Conservation (phyloP, 2,329 filamentous ascomycete species). For the Clathrospora elynae region DNA sequence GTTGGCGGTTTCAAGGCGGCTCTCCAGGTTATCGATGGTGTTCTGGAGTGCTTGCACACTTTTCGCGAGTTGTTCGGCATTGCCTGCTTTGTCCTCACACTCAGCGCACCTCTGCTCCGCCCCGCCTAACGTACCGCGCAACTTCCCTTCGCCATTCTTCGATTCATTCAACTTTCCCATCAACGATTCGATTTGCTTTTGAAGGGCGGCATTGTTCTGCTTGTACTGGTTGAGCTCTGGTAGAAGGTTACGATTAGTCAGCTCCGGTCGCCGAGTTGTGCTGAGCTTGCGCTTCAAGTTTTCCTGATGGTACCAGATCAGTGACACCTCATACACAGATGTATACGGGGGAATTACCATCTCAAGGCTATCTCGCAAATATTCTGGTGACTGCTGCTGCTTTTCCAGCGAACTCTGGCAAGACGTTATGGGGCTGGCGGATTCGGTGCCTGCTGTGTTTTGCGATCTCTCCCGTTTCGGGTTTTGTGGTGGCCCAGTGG, state of each 20-base stretch:
- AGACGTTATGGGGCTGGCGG: slow-evolving; percentile 28
- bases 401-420: slow-evolving; percentile 33
- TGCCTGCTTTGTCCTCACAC: slow-evolving; percentile 35
- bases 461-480: slow-evolving; percentile 28
- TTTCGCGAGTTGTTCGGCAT: slow-evolving; percentile 34
- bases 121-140: slow-evolving; percentile 38
- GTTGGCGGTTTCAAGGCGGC: slow-evolving; percentile 49
- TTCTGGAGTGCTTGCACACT: slow-evolving; percentile 42
- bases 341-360: slow-evolving; percentile 18
- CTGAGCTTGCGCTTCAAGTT: slow-evolving; percentile 48
- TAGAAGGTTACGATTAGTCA: slow-evolving; percentile 41
- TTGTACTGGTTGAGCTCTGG: slow-evolving; percentile 49
- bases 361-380: slow-evolving; percentile 33
- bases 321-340: not conserved
- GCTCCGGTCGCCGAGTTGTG: slow-evolving; percentile 40
- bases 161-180: slow-evolving; percentile 49
- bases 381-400: slow-evolving; percentile 32
- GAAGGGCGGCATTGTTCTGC: slow-evolving; percentile 43
- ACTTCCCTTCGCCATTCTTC: slow-evolving; percentile 42
- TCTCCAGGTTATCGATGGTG: slow-evolving; percentile 47
- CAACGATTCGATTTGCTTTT: slow-evolving; percentile 46
- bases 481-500: slow-evolving; percentile 27
- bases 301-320: slow-evolving; percentile 21
- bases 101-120: slow-evolving; percentile 40
- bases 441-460: slow-evolving; percentile 23